Evolutionary conservation across 2,329 filamentous ascomycete species (phyloP).

Genomic region (Fusarium agapanthi): DNA sequence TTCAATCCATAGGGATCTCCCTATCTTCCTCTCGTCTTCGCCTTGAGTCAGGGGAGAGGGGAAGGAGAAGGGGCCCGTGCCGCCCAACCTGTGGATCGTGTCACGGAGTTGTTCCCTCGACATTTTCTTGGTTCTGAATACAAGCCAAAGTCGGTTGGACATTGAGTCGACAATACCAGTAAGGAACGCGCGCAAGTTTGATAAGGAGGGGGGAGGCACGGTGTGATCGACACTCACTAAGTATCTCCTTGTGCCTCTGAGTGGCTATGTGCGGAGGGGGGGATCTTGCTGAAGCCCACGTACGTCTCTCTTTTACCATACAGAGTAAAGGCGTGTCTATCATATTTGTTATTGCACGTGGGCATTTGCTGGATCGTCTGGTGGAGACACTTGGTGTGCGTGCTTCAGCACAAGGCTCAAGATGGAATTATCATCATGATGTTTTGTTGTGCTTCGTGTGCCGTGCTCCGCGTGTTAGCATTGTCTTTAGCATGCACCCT

Average conservation of each 20-base stretch:
- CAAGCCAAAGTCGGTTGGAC: constrained; percentile 6
- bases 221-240: constrained; percentile 34
- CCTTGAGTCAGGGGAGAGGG: constrained; percentile 26
- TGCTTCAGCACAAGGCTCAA: constrained; percentile 3
- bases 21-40: constrained; percentile 1
- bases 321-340: constrained; percentile 9
- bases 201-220: constrained; percentile 17
- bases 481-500: neutral
- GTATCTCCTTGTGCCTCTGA: constrained; percentile 18
- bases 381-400: constrained; percentile 2
- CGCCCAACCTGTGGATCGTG: neutral
- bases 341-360: constrained; percentile 26
- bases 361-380: constrained; percentile 17
- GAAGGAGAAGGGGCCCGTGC: constrained; percentile 13
- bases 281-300: constrained; percentile 10
- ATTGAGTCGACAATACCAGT: constrained; percentile 1
- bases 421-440: neutral
- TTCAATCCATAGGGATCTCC: constrained; percentile 21
- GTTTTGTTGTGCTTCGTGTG: neutral
- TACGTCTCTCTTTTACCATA: constrained; percentile 23
- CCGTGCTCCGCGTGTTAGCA: neutral
- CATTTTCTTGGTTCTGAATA: neutral
- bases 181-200: constrained; percentile 1
- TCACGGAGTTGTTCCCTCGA: constrained; percentile 14
- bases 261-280: constrained; percentile 9